phyloP scores from a whole-genome alignment of 1,139 yeast species.

The Kluyveromyces sp. region DNA sequence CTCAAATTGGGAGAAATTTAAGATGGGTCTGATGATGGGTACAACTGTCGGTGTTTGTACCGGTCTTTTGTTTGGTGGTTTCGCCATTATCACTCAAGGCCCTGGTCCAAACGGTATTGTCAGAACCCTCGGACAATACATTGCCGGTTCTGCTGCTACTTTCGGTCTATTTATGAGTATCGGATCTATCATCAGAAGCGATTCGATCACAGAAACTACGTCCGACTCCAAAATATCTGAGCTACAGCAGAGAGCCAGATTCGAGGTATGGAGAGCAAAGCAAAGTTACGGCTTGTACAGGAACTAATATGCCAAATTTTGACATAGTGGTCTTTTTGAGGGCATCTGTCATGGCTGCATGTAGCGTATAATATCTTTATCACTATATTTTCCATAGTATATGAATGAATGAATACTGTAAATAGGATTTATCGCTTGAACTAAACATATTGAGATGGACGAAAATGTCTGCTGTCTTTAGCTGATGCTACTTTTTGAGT shows the following conservation, averaged over 20 bases:
- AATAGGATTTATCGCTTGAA: conserved; percentile 2
- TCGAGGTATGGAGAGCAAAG: conserved; percentile 29
- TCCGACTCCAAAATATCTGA: conserved; percentile 10
- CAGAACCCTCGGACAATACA: conserved; percentile 94
- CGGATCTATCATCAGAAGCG: conserved; percentile 90
- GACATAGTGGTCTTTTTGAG: too few relatives aligned
- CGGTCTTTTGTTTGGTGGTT: conserved; percentile 90
- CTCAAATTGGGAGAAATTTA: conserved; percentile 88
- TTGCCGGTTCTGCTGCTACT: conserved; percentile 94
- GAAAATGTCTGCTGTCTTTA: not conserved
- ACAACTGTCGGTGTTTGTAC: conserved; percentile 93
- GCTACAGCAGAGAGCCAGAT: conserved; percentile 28
- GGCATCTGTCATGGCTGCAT: too few relatives aligned
- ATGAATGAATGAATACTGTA: conserved; percentile 1
- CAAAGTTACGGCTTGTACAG: conserved; percentile 22
- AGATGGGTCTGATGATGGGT: conserved; percentile 98
- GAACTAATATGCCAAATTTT: conserved; percentile 16
- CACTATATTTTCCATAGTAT: not conserved
- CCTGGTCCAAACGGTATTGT: conserved; percentile 98
- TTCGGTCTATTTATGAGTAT: conserved; percentile 94
- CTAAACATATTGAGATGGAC: too few relatives aligned
- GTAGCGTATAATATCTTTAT: not conserved
- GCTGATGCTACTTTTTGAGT: not conserved
- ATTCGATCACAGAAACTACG: conserved; percentile 23
- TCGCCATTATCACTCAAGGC: conserved; percentile 84